These are phyloP conservation scores for Vitis amurensis DNA, from an alignment of 164 flowering plant genomes.

Conservation along the genomic window DNA sequence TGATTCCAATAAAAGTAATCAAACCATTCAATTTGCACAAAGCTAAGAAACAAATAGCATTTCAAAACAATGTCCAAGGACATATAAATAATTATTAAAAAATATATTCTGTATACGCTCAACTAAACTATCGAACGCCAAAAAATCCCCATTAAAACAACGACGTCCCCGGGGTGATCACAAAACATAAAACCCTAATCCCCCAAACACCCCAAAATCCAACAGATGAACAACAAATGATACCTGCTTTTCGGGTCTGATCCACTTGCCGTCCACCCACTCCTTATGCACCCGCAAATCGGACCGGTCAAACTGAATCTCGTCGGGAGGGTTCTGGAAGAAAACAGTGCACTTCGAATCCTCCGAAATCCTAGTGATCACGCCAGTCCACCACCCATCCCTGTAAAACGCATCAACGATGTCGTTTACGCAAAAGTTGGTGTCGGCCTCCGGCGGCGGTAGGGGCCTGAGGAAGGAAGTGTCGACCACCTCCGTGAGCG, in stretches of 20 bases:
- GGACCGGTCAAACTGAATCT: constrained; percentile 11
- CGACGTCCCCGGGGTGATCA: not conserved
- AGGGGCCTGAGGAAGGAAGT: constrained; percentile 20
- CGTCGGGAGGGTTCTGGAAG: constrained; percentile 31
- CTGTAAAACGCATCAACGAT: constrained; percentile 30
- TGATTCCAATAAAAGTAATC: too few species aligned
- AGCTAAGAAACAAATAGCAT: too few species aligned
- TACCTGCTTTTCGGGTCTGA: constrained; percentile 28
- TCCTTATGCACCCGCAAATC: constrained; percentile 24
- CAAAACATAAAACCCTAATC: too few species aligned
- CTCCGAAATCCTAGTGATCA: constrained; percentile 19
- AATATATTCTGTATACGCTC: too few species aligned
- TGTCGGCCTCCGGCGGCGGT: constrained; percentile 18
- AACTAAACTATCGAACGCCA: too few species aligned
- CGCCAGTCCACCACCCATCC: constrained; percentile 48
- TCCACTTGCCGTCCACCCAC: constrained; percentile 34
- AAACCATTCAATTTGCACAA: too few species aligned
- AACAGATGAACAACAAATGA: too few species aligned
- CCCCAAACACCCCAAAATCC: too few species aligned
- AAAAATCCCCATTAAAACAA: not conserved
- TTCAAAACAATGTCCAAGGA: too few species aligned
- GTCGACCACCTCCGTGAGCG: constrained; percentile 24
- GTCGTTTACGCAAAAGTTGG: constrained; percentile 22
- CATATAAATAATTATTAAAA: too few species aligned
- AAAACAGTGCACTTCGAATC: constrained; percentile 18